Conservation (phyloP, 1,284 basidiomycete genomes). For the Papiliotrema fonsecae region DNA sequence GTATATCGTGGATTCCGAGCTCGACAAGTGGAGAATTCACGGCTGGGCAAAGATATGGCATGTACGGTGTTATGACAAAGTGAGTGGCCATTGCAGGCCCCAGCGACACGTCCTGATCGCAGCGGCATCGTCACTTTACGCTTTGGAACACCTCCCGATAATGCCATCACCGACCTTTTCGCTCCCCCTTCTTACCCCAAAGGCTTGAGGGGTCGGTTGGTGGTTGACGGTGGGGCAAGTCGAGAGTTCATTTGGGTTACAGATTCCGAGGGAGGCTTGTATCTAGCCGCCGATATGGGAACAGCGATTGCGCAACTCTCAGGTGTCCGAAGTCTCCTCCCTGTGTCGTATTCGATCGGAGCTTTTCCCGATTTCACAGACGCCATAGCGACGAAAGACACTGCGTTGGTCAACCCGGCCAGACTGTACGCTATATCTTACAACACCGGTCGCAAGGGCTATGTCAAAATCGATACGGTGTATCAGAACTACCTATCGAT, state of each 20-base stretch:
- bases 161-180: neutral
- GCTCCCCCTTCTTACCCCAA: neutral
- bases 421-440: neutral
- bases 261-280: neutral
- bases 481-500: too few species aligned
- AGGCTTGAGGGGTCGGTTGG: neutral
- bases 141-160: neutral
- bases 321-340: neutral
- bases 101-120: neutral
- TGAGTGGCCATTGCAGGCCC: neutral
- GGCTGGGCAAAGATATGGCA: neutral
- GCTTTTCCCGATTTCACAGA: neutral
- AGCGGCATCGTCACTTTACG: neutral
- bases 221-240: neutral
- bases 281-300: neutral
- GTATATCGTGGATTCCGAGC: neutral
- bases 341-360: neutral
- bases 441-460: neutral
- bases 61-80: neutral
- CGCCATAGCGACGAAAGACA: neutral
- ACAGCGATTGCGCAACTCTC: neutral
- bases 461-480: neutral
- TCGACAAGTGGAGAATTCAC: neutral
- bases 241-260: neutral
- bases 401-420: neutral